phyloP scores from a whole-genome alignment of 352 stramenopile genomes.

The Globisporangium paddicum region DNA sequence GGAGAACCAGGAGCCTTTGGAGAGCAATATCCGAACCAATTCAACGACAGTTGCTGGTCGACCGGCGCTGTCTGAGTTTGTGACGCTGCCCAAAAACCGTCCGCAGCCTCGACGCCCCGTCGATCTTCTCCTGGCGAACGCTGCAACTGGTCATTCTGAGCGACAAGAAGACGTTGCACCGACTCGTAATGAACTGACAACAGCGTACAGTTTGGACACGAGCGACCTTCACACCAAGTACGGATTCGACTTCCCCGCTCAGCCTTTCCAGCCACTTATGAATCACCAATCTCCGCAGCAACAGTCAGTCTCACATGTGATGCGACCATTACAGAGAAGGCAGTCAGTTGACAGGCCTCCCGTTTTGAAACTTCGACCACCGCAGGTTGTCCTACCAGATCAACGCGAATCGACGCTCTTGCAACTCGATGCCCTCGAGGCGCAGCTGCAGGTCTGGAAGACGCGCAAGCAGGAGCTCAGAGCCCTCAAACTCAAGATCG shows the following conservation, averaged over 20 bases:
- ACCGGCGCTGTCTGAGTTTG: conserved; percentile 22
- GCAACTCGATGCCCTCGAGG: conserved; percentile 12
- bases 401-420: neutral
- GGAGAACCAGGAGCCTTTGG: conserved; percentile 1
- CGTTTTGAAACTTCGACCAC: neutral
- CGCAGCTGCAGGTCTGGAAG: conserved; percentile 7
- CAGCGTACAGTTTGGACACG: neutral
- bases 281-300: neutral
- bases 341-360: neutral
- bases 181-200: neutral
- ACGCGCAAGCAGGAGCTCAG: conserved; percentile 6
- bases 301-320: neutral
- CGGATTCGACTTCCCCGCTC: conserved; percentile 9
- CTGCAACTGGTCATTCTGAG: neutral
- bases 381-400: neutral
- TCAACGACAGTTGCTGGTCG: neutral
- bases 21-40: neutral
- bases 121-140: conserved; percentile 18
- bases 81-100: conserved; percentile 24
- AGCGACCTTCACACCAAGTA: conserved; percentile 7
- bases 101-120: conserved; percentile 32
- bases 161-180: neutral
- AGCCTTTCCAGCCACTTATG: conserved; percentile 6
- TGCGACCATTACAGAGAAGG: neutral
- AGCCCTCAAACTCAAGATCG: conserved; percentile 4